Evolutionary conservation across 352 stramenopile genomes (phyloP).

Genomic region (Globisporangium takayamanum): DNA sequence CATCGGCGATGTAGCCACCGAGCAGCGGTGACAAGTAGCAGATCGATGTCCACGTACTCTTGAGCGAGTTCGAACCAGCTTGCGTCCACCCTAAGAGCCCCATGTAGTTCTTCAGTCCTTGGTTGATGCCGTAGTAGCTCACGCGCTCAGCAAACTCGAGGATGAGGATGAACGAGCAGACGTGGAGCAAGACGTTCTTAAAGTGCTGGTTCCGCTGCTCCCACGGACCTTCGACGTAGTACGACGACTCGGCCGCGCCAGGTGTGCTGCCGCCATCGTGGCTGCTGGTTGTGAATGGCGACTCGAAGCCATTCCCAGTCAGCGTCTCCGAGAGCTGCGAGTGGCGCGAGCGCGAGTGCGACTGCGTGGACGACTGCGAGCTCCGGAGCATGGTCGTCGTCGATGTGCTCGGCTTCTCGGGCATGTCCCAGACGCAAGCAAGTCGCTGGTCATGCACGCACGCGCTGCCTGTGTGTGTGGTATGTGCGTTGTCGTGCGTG

Average conservation of each 20-base stretch:
- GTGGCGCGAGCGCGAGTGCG: conserved; percentile 35
- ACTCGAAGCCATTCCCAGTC: conserved; percentile 3
- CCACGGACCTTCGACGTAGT: conserved; percentile 73
- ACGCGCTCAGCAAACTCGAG: conserved; percentile 81
- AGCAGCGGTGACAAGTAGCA: conserved; percentile 81
- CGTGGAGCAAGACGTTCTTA: conserved; percentile 77
- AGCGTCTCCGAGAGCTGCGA: conserved; percentile 32
- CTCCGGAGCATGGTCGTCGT: background rate
- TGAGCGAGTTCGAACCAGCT: conserved; percentile 81
- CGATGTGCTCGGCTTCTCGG: background rate
- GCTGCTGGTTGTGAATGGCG: conserved; percentile 30
- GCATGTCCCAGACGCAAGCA: background rate
- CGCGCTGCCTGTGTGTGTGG: too few species aligned
- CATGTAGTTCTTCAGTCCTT: conserved; percentile 86
- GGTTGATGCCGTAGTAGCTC: conserved; percentile 87
- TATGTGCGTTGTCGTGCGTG: too few species aligned
- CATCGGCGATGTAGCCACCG: conserved; percentile 80
- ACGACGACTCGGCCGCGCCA: conserved; percentile 37
- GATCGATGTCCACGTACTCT: conserved; percentile 86
- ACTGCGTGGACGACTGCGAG: conserved; percentile 27
- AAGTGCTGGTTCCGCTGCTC: conserved; percentile 72
- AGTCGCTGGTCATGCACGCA: background rate
- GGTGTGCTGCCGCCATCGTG: conserved; percentile 35
- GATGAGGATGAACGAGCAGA: conserved; percentile 84
- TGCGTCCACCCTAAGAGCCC: conserved; percentile 64